Evolutionary conservation across 441 rosid genomes (phyloP), one percentile per base, ranked within the genome.

Genomic region (Adansonia gregorii): DNA sequence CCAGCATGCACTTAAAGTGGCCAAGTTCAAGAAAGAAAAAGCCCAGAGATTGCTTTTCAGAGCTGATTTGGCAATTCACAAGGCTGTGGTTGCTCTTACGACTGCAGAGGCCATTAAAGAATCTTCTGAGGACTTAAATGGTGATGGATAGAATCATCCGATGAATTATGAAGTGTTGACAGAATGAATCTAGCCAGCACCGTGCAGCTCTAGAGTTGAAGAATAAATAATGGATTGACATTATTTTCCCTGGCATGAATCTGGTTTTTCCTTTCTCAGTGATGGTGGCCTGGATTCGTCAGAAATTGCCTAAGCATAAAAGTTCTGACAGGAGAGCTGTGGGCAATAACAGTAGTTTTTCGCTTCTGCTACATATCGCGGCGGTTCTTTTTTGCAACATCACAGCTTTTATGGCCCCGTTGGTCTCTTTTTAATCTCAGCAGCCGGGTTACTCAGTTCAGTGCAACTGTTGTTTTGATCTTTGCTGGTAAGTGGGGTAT

Each of bases 21-120:
- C 98, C 73, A 96, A 90, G 84, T 78, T 88, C 68, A 96, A 96
- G 88, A 35, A 12, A 35, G 69, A 35, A 41, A 65, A 39, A n/a
- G 48, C 69, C 4, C 49, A 65, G 49, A 65, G 88, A 78, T 81
- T 94, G 87, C 85, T 92, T 61, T 86, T 84, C 84, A 83, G 82
- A 84, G 99, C 98, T 71, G 98, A 94, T 84, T 78, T 93, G 78
- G 93, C 94, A 22, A 89, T 94, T 68, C 97, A 94, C 89, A 94
- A 88, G 87, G 99, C 98, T 72, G 94, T 91, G 78, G 89, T 86
- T 81, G 92, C 97, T 77, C 89, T 93, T 75, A 87, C 88, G 90
- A 90, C 88, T 79, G 98, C 97, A 10, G 98, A 95, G 75, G 97
- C 98, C 4, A 83, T 90, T 12, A 93, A 83, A 85, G 91, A 85